Evolutionary conservation across 371 early-diverging fungal species (phyloP).

Genomic region (Mortierella sp.): DNA sequence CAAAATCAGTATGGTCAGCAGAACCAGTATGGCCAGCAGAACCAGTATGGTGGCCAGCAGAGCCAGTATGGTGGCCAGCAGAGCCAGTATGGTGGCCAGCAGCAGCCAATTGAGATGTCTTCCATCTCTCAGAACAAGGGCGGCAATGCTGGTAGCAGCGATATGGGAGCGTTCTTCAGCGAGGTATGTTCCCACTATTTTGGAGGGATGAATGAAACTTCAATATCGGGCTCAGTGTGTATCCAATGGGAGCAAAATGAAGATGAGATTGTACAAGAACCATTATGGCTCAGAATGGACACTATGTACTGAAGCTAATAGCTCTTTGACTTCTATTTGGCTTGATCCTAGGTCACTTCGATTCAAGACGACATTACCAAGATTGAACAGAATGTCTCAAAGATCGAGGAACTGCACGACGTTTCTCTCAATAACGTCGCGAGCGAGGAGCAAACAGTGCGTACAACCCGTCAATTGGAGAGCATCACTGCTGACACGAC

Average conservation of each 20-base stretch:
- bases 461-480: slow-evolving; percentile 75
- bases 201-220: slow-evolving; percentile 8
- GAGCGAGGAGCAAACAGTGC: slow-evolving; percentile 72
- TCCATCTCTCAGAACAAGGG: slow-evolving; percentile 17
- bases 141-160: slow-evolving; percentile 15
- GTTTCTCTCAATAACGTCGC: slow-evolving; percentile 71
- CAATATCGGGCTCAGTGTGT: slow-evolving; percentile 15
- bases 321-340: neutral
- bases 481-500: slow-evolving; percentile 71
- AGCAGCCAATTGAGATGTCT: slow-evolving; percentile 44
- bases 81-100: slow-evolving; percentile 23
- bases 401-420: slow-evolving; percentile 77
- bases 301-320: neutral
- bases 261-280: too few relatives aligned
- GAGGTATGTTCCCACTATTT: slow-evolving; percentile 26
- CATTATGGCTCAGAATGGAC: too few relatives aligned
- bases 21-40: slow-evolving; percentile 31
- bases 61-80: slow-evolving; percentile 13
- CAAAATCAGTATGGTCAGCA: slow-evolving; percentile 32
- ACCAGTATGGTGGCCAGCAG: slow-evolving; percentile 8
- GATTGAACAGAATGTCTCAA: slow-evolving; percentile 70
- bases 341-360: slow-evolving; percentile 64
- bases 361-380: slow-evolving; percentile 74
- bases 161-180: slow-evolving; percentile 44
- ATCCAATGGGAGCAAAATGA: too few relatives aligned